Evolutionary conservation across 371 early-diverging fungal species (phyloP), one percentile per base, ranked within the genome.

Genomic region (Capillidium rhysosporum): DNA sequence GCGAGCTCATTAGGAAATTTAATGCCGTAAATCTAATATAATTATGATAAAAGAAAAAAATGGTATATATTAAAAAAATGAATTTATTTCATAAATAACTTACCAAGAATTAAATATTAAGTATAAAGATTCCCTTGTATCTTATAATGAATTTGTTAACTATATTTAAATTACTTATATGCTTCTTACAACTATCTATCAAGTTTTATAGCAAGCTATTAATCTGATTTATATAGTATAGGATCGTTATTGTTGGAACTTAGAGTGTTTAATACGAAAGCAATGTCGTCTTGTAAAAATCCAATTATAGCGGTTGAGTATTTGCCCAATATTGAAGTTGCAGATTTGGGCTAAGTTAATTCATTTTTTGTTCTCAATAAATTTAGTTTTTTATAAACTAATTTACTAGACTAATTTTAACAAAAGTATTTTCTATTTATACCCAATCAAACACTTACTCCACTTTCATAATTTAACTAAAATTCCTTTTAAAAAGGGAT

Each of bases 1-100:
- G 52, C 21, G 52, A 52, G 41, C 52, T 52, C 52, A 52, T 52
- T 34, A 34, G 4, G 34, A 34, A 34, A 34, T 34, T 7, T n/a
- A 49, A 26, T 34, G 34, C 34, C 12, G 34, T 34, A 7, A 34
- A 34, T 34, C 34, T 34, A 34, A 41, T 9, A 41, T 41, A 41
- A n/a, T 41, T 41, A 41, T 41, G 20, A 5, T 9, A 41, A 41
- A n/a, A 9, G 3, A 41, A 41, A 41, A n/a, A n/a, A 10, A n/a
- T n/a, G 20, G 3, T n/a, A 41, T 41, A 41, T 10, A n/a, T 9
- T 9, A n/a, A 3, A 41, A n/a, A n/a, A n/a, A 4, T 41, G 4
- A 9, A n/a, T 9, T 9, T 41, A n/a, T n/a, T 10, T 41, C 4
- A 10, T 41, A 4, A 5, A 9, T 41, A 18, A 10, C 10, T n/a